phyloP scores from a whole-genome alignment of 139 green algal genomes.

The Chlamydomonas schloesseri region DNA sequence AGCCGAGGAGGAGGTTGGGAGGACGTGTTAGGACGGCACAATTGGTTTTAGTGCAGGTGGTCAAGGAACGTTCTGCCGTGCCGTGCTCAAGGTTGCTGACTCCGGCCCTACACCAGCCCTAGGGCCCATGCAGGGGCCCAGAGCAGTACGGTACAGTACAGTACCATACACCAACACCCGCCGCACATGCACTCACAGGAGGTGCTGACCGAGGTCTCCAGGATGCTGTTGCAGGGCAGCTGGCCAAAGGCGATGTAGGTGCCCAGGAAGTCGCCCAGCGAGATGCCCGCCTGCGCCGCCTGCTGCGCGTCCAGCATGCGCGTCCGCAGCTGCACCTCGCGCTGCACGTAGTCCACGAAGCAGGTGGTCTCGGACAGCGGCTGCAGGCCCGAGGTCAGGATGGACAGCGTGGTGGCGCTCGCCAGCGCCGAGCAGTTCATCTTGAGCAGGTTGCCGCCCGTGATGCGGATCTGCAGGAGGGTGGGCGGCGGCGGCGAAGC shows the following conservation, averaged over 20 bases:
- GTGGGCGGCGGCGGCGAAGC: background rate
- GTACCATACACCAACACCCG: background rate
- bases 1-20: background rate
- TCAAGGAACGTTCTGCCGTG: too few species aligned
- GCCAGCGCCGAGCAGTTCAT: slow-evolving; percentile 28
- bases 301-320: background rate
- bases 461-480: slow-evolving; percentile 22
- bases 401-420: background rate
- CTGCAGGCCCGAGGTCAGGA: background rate
- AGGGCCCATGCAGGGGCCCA: too few species aligned
- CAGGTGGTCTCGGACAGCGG: background rate
- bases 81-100: too few species aligned
- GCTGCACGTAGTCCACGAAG: background rate
- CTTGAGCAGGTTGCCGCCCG: background rate
- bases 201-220: background rate
- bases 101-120: too few species aligned
- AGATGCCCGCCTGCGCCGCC: background rate
- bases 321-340: background rate
- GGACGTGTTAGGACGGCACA: too few species aligned
- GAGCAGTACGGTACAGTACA: too few species aligned
- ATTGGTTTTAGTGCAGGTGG: too few species aligned
- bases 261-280: background rate
- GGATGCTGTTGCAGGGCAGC: slow-evolving; percentile 24
- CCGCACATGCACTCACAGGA: background rate
- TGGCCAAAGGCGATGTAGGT: background rate